A percentile compares a stretch with the other conserved stretches of the same genome.
Evolutionary conservation across 1,284 basidiomycete species (phyloP).

Genomic region (Cutaneotrichosporon sp.): DNA sequence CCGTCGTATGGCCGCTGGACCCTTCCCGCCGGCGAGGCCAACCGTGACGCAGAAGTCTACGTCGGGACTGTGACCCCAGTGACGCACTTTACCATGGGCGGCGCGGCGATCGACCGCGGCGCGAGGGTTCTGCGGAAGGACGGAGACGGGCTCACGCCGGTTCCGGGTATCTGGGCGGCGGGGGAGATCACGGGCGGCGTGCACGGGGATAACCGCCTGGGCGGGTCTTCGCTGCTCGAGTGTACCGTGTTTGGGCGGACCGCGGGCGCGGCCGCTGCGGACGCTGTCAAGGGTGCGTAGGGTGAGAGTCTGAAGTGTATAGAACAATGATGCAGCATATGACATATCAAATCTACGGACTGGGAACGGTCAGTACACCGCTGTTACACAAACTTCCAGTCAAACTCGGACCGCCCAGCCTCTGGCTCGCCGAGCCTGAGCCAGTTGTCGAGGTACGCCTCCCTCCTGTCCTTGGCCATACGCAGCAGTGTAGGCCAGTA

Average conservation of each 20-base stretch:
- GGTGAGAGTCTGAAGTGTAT: too few relatives aligned
- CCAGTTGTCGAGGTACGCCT: conserved; percentile 26
- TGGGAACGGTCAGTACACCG: too few relatives aligned
- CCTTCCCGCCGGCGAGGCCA: conserved; percentile 1
- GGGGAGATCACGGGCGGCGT: conserved; percentile 17
- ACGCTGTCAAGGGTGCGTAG: too few relatives aligned
- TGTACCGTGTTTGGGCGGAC: conserved; percentile 15
- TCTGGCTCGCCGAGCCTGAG: conserved; percentile 21
- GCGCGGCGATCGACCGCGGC: conserved; percentile 4
- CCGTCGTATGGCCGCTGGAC: conserved; percentile 5
- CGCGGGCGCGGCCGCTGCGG: conserved; percentile 5
- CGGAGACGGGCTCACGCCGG: neutral
- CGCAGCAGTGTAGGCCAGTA: conserved; percentile 35
- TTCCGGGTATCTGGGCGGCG: conserved; percentile 9
- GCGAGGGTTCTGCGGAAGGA: conserved; percentile 2
- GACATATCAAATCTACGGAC: too few relatives aligned
- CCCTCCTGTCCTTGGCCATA: conserved; percentile 22
- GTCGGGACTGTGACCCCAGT: conserved; percentile 13
- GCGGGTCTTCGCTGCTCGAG: conserved; percentile 12
- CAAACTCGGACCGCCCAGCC: conserved; percentile 29
- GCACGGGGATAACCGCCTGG: conserved; percentile 18
- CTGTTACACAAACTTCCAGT: conserved; percentile 26
- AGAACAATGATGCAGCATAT: too few relatives aligned
- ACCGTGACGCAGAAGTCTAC: conserved; percentile 7
- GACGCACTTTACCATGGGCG: conserved; percentile 18